Base-by-base conservation (phyloP, 2,329 filamentous ascomycete species). In the Macrophomina pseudophaseolina region DNA sequence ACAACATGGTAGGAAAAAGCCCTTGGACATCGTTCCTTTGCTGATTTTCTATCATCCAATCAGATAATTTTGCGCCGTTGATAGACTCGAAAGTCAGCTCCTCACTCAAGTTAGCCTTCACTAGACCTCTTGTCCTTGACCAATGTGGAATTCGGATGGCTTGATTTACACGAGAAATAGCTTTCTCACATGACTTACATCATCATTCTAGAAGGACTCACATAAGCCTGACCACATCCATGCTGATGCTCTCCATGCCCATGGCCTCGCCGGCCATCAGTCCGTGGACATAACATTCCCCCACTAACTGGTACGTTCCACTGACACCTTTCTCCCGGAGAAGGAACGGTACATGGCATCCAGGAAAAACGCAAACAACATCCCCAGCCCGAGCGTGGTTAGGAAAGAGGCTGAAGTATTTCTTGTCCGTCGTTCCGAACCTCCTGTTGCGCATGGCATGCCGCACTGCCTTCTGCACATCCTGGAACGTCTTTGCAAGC, bases 361-460 rank as follows among this genome's bases (percentile, higher is more conserved):
- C 44, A 18, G 72, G 66, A 52, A 74, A 72, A 2, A 73, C 68
- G 12, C 68, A 68, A 33, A 73, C 48, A 12, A 54, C n/a, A 60
- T 73, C 71, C 1, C 68, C 69, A 14, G 66, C 59, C 23, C 51
- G 65, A 2, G 69, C 56, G 1, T 70, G 70, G 32, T 71, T 68
- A 3, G 72, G 73, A 32, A 73, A 70, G 8, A 75, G 60, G 3
- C 68, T 70, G 66, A 74, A 73, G 48, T 71, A 71, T 0, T 72
- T 70, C 38, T 67, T 69, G 30, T 54, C 28, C 1, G 72, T 74
- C 1, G 73, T 68, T 4, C 70, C 71, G 65, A 74, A 74, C 1
- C 70, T 64, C 4, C 71, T 67, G 69, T 71, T 71, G n/a, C 66
- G 68, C 53, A 71, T 51, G 23, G 71, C 71, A 40, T 69, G 66